Conservation (phyloP, 768 basidiomycete species). For the Galerina marginata region DNA sequence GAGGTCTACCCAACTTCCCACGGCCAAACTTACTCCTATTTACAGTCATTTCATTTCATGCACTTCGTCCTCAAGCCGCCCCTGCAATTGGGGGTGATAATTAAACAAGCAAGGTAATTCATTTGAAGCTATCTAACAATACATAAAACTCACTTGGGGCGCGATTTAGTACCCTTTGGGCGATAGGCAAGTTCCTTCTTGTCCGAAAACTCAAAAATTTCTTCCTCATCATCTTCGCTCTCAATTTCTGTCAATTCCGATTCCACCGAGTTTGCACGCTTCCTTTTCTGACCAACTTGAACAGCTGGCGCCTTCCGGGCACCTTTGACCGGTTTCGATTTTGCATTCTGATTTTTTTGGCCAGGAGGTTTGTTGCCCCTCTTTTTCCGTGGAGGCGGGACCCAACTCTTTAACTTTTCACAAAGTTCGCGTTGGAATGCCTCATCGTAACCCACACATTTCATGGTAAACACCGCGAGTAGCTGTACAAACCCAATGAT, state of each 20-base stretch:
- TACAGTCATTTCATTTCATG: too few relatives aligned
- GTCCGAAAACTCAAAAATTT: too few relatives aligned
- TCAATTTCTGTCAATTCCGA: neutral
- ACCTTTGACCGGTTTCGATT: too few relatives aligned
- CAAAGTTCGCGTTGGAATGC: slow-evolving; percentile 16
- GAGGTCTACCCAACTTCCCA: too few relatives aligned
- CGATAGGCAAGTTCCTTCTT: neutral
- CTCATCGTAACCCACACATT: slow-evolving; percentile 26
- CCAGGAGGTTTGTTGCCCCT: neutral
- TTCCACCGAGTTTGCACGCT: neutral
- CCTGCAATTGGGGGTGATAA: too few relatives aligned
- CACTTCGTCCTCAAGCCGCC: too few relatives aligned
- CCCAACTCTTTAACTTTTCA: slow-evolving; percentile 11
- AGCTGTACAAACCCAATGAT: neutral
- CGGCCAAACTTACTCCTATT: too few relatives aligned
- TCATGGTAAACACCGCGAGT: slow-evolving; percentile 21
- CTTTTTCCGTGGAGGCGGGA: slow-evolving; percentile 7
- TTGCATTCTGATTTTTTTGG: neutral
- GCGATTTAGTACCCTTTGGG: neutral
- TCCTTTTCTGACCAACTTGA: neutral
- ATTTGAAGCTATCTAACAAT: too few relatives aligned
- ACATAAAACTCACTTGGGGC: neutral
- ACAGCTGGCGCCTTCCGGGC: neutral
- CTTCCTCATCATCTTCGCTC: neutral
- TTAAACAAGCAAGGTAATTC: too few relatives aligned